Base-by-base conservation (phyloP, 2,329 filamentous ascomycete species). In the Aspergillus intermedius region DNA sequence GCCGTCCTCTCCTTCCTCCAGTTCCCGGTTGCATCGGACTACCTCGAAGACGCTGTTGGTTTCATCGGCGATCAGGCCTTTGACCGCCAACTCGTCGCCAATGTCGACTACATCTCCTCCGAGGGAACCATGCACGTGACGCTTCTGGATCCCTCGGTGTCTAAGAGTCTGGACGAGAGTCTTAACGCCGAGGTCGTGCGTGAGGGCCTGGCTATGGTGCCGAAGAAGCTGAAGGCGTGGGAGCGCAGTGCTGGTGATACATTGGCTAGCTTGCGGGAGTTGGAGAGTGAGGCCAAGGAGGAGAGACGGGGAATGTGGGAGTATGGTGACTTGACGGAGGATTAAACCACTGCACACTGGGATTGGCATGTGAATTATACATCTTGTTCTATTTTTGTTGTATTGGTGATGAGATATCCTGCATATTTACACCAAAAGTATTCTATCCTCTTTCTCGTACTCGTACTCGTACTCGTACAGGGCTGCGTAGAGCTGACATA, bases 311-410 rank as follows among this genome's bases (percentile, higher is more conserved):
- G 93, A 40, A 93, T 95, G 80, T 98, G 91, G 91, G 93, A 98
- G 79, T 98, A 97, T 71, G 93, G 93, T 59, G 93, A 97, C 68
- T 78, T 95, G 64, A 95, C 89, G 12, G 91, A 95, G 74, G 89
- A 95, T 64, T 90, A 82, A 40, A 40, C 10, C 5, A 35, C 34
- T 30, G 9, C 9, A 30, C 3, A 4, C 25, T 5, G 9, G 10
- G 25, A 30, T 30, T 30, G 25, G 25, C 34, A 35, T 35, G 15
- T 35, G 34, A 21, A n/a, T n/a, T 25, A 4, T 30, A 15, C 12
- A 30, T 42, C 13, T 46, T 50, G 32, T 46, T 39, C 49, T 44
- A 50, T 46, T 44, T 46, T 28, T 48, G 37, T 10, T 40, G 37
- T 15, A 22, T 12, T 40, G 37, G 10, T 21, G 10, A 6, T 40